These are phyloP conservation scores for Stephanodiscus triporus DNA, from an alignment of 108 stramenopile genomes.

Conservation along the genomic window DNA sequence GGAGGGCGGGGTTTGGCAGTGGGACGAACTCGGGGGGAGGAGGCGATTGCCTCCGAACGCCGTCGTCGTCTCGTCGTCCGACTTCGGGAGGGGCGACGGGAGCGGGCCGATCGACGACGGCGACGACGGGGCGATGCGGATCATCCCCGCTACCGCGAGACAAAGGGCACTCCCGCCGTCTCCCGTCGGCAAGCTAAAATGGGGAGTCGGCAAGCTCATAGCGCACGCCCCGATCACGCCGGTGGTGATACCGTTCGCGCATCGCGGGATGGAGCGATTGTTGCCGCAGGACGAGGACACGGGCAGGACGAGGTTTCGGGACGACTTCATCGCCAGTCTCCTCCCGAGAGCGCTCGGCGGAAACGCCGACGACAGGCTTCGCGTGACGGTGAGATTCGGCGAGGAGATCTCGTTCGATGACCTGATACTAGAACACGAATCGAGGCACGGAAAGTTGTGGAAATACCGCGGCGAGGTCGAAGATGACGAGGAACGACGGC, in stretches of 20 bases:
- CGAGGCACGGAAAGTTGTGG: conserved; percentile 51
- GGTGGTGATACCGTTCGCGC: conserved; percentile 69
- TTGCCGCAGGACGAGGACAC: conserved; percentile 58
- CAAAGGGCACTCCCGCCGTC: conserved; percentile 36
- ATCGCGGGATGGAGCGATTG: conserved; percentile 66
- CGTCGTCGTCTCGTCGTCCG: not conserved
- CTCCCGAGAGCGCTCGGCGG: not conserved
- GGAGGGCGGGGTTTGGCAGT: conserved; percentile 75
- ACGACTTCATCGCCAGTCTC: conserved; percentile 9
- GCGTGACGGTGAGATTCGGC: conserved; percentile 43
- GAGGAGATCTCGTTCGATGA: conserved; percentile 54
- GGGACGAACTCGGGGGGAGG: conserved; percentile 53
- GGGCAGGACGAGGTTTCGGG: conserved; percentile 36
- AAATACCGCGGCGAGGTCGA: conserved; percentile 37
- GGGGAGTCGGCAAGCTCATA: conserved; percentile 80
- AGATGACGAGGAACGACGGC: conserved; percentile 6
- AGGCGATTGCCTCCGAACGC: conserved; percentile 16
- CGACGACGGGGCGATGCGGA: conserved; percentile 1
- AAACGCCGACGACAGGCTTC: conserved; percentile 1
- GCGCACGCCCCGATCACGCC: conserved; percentile 69
- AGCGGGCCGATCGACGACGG: conserved; percentile 12
- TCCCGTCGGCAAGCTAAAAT: conserved; percentile 60
- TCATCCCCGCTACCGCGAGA: conserved; percentile 31
- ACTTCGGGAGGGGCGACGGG: not conserved
- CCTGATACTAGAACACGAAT: conserved; percentile 58